Evolutionary conservation across 164 flowering plant species (phyloP), one percentile per base, ranked within the genome.

Genomic region (Echeveria elegans): DNA sequence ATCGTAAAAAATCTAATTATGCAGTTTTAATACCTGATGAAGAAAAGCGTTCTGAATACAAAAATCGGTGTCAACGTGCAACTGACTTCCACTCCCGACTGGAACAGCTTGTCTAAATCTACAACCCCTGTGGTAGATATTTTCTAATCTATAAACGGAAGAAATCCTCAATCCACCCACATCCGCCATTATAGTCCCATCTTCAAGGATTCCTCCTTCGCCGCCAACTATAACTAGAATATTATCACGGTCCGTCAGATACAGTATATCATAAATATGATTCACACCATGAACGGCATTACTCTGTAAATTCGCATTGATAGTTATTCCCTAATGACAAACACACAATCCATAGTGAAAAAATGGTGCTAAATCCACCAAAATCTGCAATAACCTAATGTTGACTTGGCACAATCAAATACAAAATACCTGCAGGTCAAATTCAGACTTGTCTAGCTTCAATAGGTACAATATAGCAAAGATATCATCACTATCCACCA

Each of bases 121-220:
- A 70, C 98, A 94, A 63, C 78, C 77, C 96, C 98, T 2, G 77
- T 78, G 53, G 98, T 94, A 36, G 88, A 72, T 26, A 63, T 73
- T 21, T n/a, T n/a, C n/a, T n/a, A n/a, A n/a, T n/a, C n/a, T n/a
- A n/a, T n/a, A n/a, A n/a, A n/a, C n/a, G n/a, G 93, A 71, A 82
- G 90, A 77, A 85, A 94, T 62, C 98, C 98, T 30, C n/a, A n/a
- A n/a, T n/a, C n/a, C n/a, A n/a, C 98, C 98, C 68, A 94, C 98
- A 79, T 94, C 72, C 9, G 84, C 86, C 0, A 76, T 78, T 56
- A 94, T 82, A 21, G 85, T 83, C 21, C 93, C 96, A 78, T 91
- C 71, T 65, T 77, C 78, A 18, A 74, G 76, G 26, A 94, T 89
- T 26, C 92, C 95, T 70, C 93, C 98, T 61, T 94, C 97, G n/a